Conservation (phyloP, 805 yeast genomes). For the Candida insectalens region DNA sequence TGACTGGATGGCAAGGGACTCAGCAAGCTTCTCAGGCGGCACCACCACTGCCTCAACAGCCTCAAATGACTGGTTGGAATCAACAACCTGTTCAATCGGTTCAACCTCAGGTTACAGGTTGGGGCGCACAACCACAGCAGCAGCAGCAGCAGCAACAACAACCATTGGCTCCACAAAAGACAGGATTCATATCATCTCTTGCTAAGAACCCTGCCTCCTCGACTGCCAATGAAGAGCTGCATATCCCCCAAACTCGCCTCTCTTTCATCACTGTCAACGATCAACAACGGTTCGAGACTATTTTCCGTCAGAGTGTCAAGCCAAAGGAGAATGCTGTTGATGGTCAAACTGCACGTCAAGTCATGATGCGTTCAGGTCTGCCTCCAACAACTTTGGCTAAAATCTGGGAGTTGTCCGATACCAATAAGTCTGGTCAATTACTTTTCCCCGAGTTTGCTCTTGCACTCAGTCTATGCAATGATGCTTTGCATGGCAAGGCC, state of each 20-base stretch:
- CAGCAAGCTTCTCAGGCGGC: slow-evolving; percentile 3
- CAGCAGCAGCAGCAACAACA: slow-evolving; percentile 11
- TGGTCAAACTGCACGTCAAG: slow-evolving; percentile 69
- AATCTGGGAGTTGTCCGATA: slow-evolving; percentile 89
- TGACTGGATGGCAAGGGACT: slow-evolving; percentile 2
- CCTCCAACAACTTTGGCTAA: slow-evolving; percentile 67
- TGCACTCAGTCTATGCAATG: slow-evolving; percentile 78
- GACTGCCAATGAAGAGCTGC: slow-evolving; percentile 44
- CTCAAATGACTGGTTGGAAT: slow-evolving; percentile 19
- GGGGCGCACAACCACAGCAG: slow-evolving; percentile 11
- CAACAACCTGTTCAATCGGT: slow-evolving; percentile 6
- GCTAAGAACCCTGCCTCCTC: slow-evolving; percentile 6
- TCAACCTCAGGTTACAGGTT: slow-evolving; percentile 14
- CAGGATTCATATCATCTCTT: slow-evolving; percentile 33
- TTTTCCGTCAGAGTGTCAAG: slow-evolving; percentile 73
- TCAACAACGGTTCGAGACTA: slow-evolving; percentile 76
- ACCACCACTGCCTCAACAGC: too few relatives aligned
- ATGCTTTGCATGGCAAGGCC: slow-evolving; percentile 67
- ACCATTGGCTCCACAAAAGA: slow-evolving; percentile 30
- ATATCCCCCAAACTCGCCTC: slow-evolving; percentile 67
- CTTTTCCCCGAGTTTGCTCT: slow-evolving; percentile 92
- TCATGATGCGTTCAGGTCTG: slow-evolving; percentile 71
- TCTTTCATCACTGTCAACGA: slow-evolving; percentile 80
- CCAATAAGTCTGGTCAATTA: slow-evolving; percentile 74
- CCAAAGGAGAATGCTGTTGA: slow-evolving; percentile 57